These are phyloP conservation scores for Pleurotus giganteus DNA, from an alignment of 768 basidiomycete genomes.

Conservation along the genomic window DNA sequence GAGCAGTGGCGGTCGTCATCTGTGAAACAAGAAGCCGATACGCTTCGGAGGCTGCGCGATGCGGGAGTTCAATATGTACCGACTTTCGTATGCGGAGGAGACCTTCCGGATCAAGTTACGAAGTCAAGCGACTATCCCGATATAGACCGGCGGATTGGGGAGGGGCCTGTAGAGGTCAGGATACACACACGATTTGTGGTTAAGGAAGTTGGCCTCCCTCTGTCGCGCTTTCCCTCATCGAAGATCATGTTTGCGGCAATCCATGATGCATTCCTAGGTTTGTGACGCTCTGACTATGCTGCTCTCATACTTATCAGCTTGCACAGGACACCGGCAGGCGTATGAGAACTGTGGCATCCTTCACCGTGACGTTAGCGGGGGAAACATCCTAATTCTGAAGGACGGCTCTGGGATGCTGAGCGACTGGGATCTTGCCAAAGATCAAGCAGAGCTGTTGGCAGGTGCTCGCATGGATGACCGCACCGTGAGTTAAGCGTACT, in stretches of 20 bases:
- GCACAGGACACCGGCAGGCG: constrained; percentile 10
- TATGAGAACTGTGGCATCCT: constrained; percentile 6
- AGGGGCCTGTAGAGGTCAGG: not conserved
- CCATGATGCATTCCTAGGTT: not conserved
- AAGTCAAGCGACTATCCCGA: not conserved
- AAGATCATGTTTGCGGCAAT: not conserved
- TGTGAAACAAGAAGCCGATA: constrained; percentile 16
- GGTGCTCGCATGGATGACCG: constrained; percentile 1
- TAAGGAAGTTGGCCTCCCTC: not conserved
- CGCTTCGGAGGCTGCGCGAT: constrained; percentile 14
- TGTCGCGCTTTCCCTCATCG: not conserved
- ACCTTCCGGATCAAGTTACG: constrained; percentile 17
- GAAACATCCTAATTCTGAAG: constrained; percentile 4
- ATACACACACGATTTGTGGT: not conserved
- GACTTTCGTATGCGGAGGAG: constrained; percentile 23
- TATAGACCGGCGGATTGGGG: not conserved
- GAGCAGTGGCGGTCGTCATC: constrained; percentile 22
- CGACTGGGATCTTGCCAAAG: constrained; percentile 10
- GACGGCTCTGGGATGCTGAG: constrained; percentile 6
- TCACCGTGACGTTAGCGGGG: constrained; percentile 12
- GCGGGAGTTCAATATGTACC: constrained; percentile 21
- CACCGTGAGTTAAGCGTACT: not conserved
- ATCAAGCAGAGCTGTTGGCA: not conserved
- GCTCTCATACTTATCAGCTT: constrained; percentile 9
- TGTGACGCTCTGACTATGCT: not conserved